Conservation (phyloP, 1,139 yeast genomes). For the Kodamaea plutei region DNA sequence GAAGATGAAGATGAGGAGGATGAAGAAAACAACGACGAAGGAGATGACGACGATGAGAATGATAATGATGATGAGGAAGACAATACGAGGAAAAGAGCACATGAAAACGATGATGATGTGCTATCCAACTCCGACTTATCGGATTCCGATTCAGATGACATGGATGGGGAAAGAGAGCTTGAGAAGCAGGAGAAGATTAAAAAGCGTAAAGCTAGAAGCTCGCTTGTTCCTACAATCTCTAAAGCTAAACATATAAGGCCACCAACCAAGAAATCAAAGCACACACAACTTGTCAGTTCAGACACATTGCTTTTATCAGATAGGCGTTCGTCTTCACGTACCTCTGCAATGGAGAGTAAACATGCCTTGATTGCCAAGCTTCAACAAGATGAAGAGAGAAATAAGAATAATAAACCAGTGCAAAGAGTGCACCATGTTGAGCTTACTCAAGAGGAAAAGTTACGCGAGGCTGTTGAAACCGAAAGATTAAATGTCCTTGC, state of each 20-base stretch:
- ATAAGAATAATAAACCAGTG: slow-evolving; percentile 47
- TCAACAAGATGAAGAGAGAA: slow-evolving; percentile 64
- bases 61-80: slow-evolving; percentile 16
- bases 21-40: slow-evolving; percentile 15
- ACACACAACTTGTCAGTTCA: slow-evolving; percentile 27
- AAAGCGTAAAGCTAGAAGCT: slow-evolving; percentile 34
- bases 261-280: slow-evolving; percentile 14
- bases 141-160: slow-evolving; percentile 49
- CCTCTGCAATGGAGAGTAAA: slow-evolving; percentile 75
- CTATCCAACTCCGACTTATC: slow-evolving; percentile 55
- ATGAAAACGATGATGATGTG: slow-evolving; percentile 33
- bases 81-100: slow-evolving; percentile 15
- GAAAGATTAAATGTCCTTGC: slow-evolving; percentile 74
- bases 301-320: slow-evolving; percentile 45
- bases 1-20: slow-evolving; percentile 26
- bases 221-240: slow-evolving; percentile 46
- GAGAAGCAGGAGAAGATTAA: slow-evolving; percentile 47
- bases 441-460: slow-evolving; percentile 80
- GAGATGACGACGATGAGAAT: slow-evolving; percentile 22
- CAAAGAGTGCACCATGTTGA: slow-evolving; percentile 43
- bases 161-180: slow-evolving; percentile 65
- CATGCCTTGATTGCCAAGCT: slow-evolving; percentile 72
- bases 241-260: slow-evolving; percentile 23
- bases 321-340: slow-evolving; percentile 75
- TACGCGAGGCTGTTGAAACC: slow-evolving; percentile 82